Conservation (phyloP, 371 early-diverging fungal species). For the Umbelopsis sp. region DNA sequence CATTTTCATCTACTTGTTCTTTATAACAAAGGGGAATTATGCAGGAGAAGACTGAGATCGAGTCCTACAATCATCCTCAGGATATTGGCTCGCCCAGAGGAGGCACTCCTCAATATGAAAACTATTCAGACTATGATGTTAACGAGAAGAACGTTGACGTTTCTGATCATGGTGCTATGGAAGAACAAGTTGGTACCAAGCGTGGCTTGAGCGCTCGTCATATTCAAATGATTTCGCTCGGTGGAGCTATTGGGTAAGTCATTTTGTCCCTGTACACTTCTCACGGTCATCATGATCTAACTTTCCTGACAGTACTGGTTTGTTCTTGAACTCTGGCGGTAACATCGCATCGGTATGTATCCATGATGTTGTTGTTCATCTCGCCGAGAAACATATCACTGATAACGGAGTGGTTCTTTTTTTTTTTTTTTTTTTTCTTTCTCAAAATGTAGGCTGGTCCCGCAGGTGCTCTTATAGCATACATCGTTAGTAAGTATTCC, state of each 20-base stretch:
- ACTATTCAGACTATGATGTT: conserved; percentile 6
- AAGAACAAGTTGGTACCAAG: conserved; percentile 33
- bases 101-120: not conserved
- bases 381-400: not conserved
- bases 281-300: not conserved
- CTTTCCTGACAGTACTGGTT: conserved; percentile 67
- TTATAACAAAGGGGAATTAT: not conserved
- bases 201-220: conserved; percentile 74
- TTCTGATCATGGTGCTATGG: not conserved
- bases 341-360: conserved; percentile 55
- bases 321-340: conserved; percentile 84
- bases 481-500: conserved; percentile 32
- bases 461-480: conserved; percentile 54
- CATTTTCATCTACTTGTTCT: not conserved
- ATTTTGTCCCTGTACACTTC: conserved; percentile 29
- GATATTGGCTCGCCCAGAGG: not conserved
- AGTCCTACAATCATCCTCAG: conserved; percentile 3
- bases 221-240: conserved; percentile 82
- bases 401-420: not conserved
- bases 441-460: conserved; percentile 43
- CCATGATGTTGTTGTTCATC: not conserved
- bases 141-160: not conserved
- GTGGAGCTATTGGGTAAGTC: conserved; percentile 57
- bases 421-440: no score
- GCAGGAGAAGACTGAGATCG: conserved; percentile 13